Base-by-base conservation (phyloP, 2,329 filamentous ascomycete genomes). In the Harringtonia lauricola region DNA sequence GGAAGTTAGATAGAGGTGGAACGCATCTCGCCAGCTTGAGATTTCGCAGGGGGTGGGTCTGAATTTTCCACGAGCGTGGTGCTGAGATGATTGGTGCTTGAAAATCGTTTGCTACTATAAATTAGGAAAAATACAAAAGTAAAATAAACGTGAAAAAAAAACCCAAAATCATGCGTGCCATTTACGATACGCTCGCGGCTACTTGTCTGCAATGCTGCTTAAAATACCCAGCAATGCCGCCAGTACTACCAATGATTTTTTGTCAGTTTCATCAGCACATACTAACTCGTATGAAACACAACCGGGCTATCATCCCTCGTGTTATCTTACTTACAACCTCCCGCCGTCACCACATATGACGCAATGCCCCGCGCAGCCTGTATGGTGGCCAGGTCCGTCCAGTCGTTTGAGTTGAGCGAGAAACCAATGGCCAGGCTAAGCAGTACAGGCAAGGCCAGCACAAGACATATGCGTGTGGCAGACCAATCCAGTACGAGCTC, bases 201-300 rank as follows among this genome's bases (percentile, higher is more conserved):
- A 56, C 3, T 19, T 17, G 33, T 35, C 33, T 19, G 33, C 15
- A 17, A 35, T 35, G 14, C 33, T 18, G n/a, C 33, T 35, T 12
- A 35, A 6, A 35, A 35, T 35, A 35, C 33, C 33, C 14, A 35
- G n/a, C 14, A 18, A 6, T 18, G 33, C 33, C 8, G 33, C 33
- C 6, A 35, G 12, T 6, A 35, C 33, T 35, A n/a, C 33, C 24
- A 26, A 35, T 18, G 33, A n/a, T n/a, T n/a, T n/a, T 35, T 19
- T 17, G 33, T 35, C 15, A 17, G 8, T 17, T 17, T 10, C n/a
- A 35, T 35, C 8, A 17, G 33, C 8, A 35, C 14, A 18, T 15
- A 18, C 18, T 17, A 35, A 26, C 24, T 26, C 10, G 24, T 10
- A 26, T 26, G 7, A 10, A 26, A n/a, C n/a, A n/a, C n/a, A n/a